Conservation (phyloP, 441 rosid species). For the Gossypium lobatum region DNA sequence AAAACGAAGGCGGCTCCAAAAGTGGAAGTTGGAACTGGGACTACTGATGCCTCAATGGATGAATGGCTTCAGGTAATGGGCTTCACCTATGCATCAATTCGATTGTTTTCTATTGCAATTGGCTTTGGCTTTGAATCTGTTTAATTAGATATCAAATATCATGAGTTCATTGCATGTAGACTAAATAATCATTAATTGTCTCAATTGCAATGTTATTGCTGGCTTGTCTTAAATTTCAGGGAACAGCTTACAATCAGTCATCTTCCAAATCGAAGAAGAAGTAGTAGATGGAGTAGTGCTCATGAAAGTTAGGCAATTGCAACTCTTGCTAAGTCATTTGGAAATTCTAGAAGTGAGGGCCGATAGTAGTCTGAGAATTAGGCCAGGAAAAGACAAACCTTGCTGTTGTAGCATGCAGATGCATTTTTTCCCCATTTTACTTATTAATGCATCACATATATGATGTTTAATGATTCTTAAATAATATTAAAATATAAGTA, state of each 20-base stretch:
- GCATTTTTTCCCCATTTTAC: too few species aligned
- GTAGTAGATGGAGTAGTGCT: slow-evolving; percentile 36
- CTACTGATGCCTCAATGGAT: slow-evolving; percentile 75
- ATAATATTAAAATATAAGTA: too few species aligned
- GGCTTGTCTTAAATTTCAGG: slow-evolving; percentile 39
- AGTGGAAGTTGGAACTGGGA: slow-evolving; percentile 93
- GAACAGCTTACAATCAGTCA: slow-evolving; percentile 68
- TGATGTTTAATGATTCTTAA: too few species aligned
- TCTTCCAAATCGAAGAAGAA: slow-evolving; percentile 77
- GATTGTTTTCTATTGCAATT: not conserved
- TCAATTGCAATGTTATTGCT: not conserved
- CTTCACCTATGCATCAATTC: not conserved
- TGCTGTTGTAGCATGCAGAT: slow-evolving; percentile 32
- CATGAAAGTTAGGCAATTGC: slow-evolving; percentile 22
- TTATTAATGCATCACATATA: too few species aligned
- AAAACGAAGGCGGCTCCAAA: slow-evolving; percentile 83
- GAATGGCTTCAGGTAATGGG: slow-evolving; percentile 90
- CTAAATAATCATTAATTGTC: not conserved
- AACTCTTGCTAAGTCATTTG: slow-evolving; percentile 17
- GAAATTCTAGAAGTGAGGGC: not conserved
- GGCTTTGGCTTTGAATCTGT: slow-evolving; percentile 2
- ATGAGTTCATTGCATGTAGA: not conserved
- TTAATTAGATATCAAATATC: not conserved
- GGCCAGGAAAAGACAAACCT: slow-evolving; percentile 20
- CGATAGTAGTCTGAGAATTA: slow-evolving; percentile 29